Base-by-base conservation (phyloP, 1,284 basidiomycete genomes). In the Rhodotorula sp. region DNA sequence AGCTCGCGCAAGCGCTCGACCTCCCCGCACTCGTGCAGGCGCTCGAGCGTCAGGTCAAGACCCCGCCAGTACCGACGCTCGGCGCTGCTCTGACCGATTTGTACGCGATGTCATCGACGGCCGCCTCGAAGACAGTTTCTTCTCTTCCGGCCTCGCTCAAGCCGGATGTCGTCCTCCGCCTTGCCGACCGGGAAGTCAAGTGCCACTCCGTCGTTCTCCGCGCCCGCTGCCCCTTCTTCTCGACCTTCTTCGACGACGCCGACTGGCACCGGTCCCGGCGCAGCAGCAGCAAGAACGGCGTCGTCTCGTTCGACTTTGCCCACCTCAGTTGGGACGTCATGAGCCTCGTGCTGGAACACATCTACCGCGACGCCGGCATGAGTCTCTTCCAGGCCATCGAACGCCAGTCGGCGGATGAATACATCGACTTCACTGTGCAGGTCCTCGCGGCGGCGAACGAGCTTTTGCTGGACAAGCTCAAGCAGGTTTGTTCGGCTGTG, bases 401-500 rank as follows among this genome's bases (percentile, higher is more conserved):
- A 71, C 89, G 88, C 44, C 81, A 86, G 50, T 87, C 87, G 0
- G 82, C 89, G 16, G 93, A 98, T 74, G 88, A 91, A 58, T 85
- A 92, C 61, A 81, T 98, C 70, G 91, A 95, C 74, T 92, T 95
- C 77, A 86, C 94, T 79, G 93, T 96, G 74, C 88, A 91, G 54
- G 89, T 98, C 25, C 88, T 97, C 80, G 89, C 90, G 34, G 89
- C 88, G 17, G 92, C 94, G 46, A 95, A 92, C 76, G 94, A 98
- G 81, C 82, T 98, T 3, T 85, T 97, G 34, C 85, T 98, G 34
- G 91, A 93, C 77, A 89, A 90, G 41, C 87, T 98, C 14, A 87
- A 93, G 67, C 85, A 92, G 4, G 83, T 97, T 16, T 96, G 93
- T 82, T 93, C 93, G 4, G 83, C 85, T 13, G 85, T 90, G 44